Evolutionary conservation across 2,329 filamentous ascomycete genomes (phyloP).

Genomic region (Biscogniauxia marginata): DNA sequence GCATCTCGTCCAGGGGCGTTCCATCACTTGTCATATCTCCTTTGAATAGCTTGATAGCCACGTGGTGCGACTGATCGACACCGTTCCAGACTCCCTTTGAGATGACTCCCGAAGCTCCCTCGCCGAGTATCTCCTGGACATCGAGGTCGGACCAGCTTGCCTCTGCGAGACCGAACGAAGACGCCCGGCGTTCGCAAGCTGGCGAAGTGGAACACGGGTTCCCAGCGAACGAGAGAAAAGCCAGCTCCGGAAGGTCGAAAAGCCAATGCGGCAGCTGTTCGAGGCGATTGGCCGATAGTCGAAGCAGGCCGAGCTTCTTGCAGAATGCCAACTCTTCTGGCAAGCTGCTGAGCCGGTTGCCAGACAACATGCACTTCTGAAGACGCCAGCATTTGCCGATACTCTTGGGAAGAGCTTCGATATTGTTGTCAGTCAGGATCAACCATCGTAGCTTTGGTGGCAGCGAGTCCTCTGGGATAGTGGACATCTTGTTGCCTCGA

Average conservation of each 20-base stretch:
- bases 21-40: conserved; percentile 48
- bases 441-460: conserved; percentile 46
- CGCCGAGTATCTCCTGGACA: conserved; percentile 40
- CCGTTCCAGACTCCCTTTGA: conserved; percentile 39
- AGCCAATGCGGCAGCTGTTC: conserved; percentile 41
- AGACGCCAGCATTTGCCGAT: conserved; percentile 43
- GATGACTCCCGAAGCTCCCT: conserved; percentile 47
- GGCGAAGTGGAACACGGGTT: conserved; percentile 41
- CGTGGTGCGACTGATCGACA: conserved; percentile 31
- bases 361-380: conserved; percentile 50
- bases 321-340: conserved; percentile 44
- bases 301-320: conserved; percentile 42
- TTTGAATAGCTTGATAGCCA: conserved; percentile 49
- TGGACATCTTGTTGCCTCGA: conserved; percentile 44
- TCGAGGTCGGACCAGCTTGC: conserved; percentile 42
- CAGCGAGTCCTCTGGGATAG: conserved; percentile 40
- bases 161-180: conserved; percentile 32
- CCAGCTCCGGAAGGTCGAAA: conserved; percentile 43
- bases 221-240: conserved; percentile 47
- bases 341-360: conserved; percentile 40
- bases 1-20: conserved; percentile 48
- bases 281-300: conserved; percentile 44
- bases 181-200: conserved; percentile 12
- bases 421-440: conserved; percentile 46
- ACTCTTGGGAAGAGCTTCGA: conserved; percentile 38